Percentiles rank a stretch among this genome's conserved stretches.
Evolutionary conservation across 768 basidiomycete genomes (phyloP).

Genomic region (Pisolithus orientalis): DNA sequence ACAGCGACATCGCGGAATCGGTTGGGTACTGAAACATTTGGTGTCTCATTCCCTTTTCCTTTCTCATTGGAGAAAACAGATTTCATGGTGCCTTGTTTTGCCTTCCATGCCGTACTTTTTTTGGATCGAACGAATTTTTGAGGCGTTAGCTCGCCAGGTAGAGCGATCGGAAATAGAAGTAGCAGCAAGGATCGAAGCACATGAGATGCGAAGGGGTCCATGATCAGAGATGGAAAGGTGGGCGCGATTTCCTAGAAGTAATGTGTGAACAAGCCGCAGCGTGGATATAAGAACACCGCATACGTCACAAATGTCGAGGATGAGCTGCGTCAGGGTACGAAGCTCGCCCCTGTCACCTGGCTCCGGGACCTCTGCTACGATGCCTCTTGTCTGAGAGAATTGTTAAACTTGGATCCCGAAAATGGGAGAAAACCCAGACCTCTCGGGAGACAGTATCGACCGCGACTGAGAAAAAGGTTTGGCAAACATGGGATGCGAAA

Average conservation of each 20-base stretch:
- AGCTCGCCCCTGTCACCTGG: conserved; percentile 58
- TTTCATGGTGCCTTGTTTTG: conserved; percentile 72
- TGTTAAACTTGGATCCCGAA: neutral
- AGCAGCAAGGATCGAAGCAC: conserved; percentile 76
- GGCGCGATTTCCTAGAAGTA: conserved; percentile 61
- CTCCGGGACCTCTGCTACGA: conserved; percentile 44
- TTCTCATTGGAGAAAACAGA: conserved; percentile 59
- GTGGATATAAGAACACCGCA: conserved; percentile 9
- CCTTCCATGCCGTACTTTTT: conserved; percentile 78
- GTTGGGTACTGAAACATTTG: conserved; percentile 29
- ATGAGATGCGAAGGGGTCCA: conserved; percentile 89
- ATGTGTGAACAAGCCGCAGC: conserved; percentile 11
- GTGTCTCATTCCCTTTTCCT: conserved; percentile 28
- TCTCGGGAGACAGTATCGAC: conserved; percentile 62
- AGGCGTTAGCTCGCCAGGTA: conserved; percentile 31
- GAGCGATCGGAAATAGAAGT: conserved; percentile 61
- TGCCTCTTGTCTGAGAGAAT: conserved; percentile 41
- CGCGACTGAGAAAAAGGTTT: conserved; percentile 75
- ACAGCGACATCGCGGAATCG: conserved; percentile 43
- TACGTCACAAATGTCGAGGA: conserved; percentile 63
- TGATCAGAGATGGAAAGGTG: conserved; percentile 55
- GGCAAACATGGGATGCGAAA: conserved; percentile 94
- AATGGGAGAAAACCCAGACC: conserved; percentile 30
- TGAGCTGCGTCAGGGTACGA: conserved; percentile 54
- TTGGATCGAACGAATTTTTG: conserved; percentile 64